Evolutionary conservation across 2,329 filamentous ascomycete genomes (phyloP), one percentile per base, ranked within the genome.

Genomic region (Bipolaris oryzae): DNA sequence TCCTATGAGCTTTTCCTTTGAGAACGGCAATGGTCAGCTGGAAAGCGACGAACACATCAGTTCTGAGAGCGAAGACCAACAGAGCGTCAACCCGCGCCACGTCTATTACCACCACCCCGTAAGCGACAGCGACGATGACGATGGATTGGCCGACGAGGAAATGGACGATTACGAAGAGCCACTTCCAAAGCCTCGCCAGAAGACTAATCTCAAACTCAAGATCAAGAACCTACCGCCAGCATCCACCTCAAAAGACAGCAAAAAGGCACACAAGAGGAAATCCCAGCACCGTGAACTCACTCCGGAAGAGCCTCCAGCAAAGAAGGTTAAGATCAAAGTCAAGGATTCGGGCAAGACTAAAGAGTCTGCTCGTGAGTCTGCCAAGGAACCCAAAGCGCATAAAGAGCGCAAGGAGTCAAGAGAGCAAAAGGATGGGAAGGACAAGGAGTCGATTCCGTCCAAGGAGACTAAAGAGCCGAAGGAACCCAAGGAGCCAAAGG

Each of bases 1-100:
- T 59, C 80, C 87, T 62, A 91, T 91, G 87, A 90, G 87, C 72
- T 88, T 90, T 60, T 87, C 88, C 53, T 91, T 91, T 66, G 87
- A 89, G 68, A 84, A 85, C 68, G 82, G 84, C 0, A 81, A 85
- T 57, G 84, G 84, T 38, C 80, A 83, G 55, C 83, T 61, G 77
- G 82, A 74, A 55, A 85, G 81, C 33, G 82, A 85, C 56, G 76
- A 71, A 38, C 79, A 69, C 21, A 64, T 71, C 38, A 69, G 69
- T 28, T 74, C 71, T 10, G 70, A 62, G 25, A 74, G 72, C 38
- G 72, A 73, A 47, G 69, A 65, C 7, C 63, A 69, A 51, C 58
- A 62, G 39, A 75, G 70, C 58, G 63, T 75, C 41, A 73, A 76
- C 34, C 73, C 74, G 11, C 65, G 63, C 33, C 71, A 74, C 45